Evolutionary conservation across 2,329 filamentous ascomycete species (phyloP).

Genomic region (Hypoxylon sp.): DNA sequence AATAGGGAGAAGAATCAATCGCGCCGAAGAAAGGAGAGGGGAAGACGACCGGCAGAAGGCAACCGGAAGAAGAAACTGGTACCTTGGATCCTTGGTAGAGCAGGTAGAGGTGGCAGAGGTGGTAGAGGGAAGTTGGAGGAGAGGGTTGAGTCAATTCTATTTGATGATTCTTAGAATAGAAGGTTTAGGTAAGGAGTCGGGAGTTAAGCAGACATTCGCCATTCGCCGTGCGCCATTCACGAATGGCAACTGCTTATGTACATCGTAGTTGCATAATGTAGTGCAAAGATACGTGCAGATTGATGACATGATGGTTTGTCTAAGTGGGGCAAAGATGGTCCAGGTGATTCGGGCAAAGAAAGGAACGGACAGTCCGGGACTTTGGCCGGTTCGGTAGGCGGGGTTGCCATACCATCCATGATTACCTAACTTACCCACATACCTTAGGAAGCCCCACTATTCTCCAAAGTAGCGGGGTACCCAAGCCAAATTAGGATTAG

Average conservation of each 20-base stretch:
- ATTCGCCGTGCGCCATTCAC: neutral
- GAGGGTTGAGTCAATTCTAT: constrained; percentile 9
- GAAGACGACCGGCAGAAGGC: constrained; percentile 30
- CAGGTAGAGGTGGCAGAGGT: neutral
- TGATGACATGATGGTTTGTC: constrained; percentile 7
- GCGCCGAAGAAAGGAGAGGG: constrained; percentile 25
- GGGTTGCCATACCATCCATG: neutral
- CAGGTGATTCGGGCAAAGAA: neutral
- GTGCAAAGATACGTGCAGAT: constrained; percentile 1
- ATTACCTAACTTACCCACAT: too few relatives aligned
- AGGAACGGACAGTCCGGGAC: neutral
- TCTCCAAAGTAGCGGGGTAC: neutral
- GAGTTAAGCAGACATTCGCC: neutral
- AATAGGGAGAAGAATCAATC: constrained; percentile 30
- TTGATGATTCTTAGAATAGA: constrained; percentile 23
- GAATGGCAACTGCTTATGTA: constrained; percentile 5
- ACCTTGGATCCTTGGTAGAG: constrained; percentile 1
- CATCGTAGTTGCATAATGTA: neutral
- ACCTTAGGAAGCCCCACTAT: neutral
- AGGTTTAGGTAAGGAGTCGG: constrained; percentile 6
- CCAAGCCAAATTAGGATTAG: neutral
- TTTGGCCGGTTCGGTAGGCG: constrained; percentile 2
- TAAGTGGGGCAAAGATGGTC: neutral
- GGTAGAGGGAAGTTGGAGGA: neutral
- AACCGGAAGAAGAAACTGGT: constrained; percentile 16